Conservation (phyloP, 306 rosid genomes). For the Canavalia ensiformis region DNA sequence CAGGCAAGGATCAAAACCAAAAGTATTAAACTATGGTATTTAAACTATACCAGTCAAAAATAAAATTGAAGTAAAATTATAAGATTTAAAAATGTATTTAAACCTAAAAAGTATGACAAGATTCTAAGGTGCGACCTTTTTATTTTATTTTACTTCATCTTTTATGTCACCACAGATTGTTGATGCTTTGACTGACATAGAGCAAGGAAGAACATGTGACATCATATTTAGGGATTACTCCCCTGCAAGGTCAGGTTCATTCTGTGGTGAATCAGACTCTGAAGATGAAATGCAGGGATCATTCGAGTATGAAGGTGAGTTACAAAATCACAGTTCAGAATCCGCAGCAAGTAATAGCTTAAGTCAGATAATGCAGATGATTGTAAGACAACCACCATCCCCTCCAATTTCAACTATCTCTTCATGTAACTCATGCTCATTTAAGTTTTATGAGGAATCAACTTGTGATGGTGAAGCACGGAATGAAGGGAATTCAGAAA, state of each 20-base stretch:
- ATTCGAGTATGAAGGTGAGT: slow-evolving; percentile 41
- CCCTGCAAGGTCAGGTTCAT: slow-evolving; percentile 62
- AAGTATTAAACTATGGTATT: too few relatives aligned
- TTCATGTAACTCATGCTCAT: slow-evolving; percentile 43
- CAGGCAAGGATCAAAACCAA: too few relatives aligned
- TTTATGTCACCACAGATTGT: slow-evolving; percentile 61
- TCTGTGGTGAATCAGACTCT: slow-evolving; percentile 43
- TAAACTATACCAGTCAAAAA: too few relatives aligned
- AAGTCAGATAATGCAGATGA: slow-evolving; percentile 29
- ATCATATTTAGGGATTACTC: slow-evolving; percentile 49
- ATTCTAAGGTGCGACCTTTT: background rate
- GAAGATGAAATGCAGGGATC: slow-evolving; percentile 38
- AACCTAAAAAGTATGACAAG: background rate
- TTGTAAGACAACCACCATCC: slow-evolving; percentile 52
- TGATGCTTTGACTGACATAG: slow-evolving; percentile 53
- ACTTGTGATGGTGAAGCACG: slow-evolving; percentile 31
- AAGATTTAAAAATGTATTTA: too few relatives aligned
- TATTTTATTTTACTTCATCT: background rate
- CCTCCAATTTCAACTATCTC: slow-evolving; percentile 55
- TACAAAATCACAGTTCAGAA: slow-evolving; percentile 30
- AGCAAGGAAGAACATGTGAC: slow-evolving; percentile 54
- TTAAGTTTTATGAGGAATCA: slow-evolving; percentile 35
- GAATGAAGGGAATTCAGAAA: slow-evolving; percentile 17
- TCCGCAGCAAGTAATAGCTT: background rate
- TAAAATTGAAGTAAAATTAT: too few relatives aligned